Base-by-base conservation (phyloP, 1,284 basidiomycete genomes). In the Cutaneotrichosporon mucoides region DNA sequence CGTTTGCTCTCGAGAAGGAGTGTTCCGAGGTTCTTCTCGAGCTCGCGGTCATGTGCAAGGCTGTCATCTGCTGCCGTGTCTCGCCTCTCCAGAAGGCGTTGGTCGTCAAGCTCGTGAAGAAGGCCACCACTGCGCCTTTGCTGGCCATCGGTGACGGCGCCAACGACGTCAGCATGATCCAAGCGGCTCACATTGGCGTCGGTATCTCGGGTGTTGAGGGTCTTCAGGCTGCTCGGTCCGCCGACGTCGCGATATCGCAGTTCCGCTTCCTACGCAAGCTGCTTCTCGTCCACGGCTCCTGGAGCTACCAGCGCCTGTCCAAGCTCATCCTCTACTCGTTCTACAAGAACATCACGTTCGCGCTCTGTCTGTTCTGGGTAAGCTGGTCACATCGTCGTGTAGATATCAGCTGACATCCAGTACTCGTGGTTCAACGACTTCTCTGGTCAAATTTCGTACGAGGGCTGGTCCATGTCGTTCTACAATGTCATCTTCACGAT, bases 131-230 rank as follows among this genome's bases (percentile, higher is more conserved):
- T 59, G 83, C 92, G 1, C 90, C 97, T 52, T 81, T 98, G 15
- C 85, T 99, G 5, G 95, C 95, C 1, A 99, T 99, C 61, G 83
- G 83, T n/a, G 83, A 84, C 64, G 83, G 83, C 1, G 83, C 83
- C 6, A 84, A 84, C 71, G 83, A 84, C 63, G 83, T 84, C 42
- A 79, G 79, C 55, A 84, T 84, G 83, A 84, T 84, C 61, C 83
- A 84, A 65, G 83, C 83, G 8, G 83, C 83, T 8, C 83, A 84
- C 63, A 81, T 83, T 42, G 96, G 96, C 41, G 89, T 99, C 56
- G 96, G 96, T 68, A 99, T 99, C 61, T 96, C 93, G 57, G 96
- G 96, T 60, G 90, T 98, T 15, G 96, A 99, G 88, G 95, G 96
- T 76, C 81, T 99, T 5, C 95, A 98, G 86, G 95, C 95, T 40